Conservation (phyloP, 192 early-diverging fungal species). For the Entophlyctis helioformis region DNA sequence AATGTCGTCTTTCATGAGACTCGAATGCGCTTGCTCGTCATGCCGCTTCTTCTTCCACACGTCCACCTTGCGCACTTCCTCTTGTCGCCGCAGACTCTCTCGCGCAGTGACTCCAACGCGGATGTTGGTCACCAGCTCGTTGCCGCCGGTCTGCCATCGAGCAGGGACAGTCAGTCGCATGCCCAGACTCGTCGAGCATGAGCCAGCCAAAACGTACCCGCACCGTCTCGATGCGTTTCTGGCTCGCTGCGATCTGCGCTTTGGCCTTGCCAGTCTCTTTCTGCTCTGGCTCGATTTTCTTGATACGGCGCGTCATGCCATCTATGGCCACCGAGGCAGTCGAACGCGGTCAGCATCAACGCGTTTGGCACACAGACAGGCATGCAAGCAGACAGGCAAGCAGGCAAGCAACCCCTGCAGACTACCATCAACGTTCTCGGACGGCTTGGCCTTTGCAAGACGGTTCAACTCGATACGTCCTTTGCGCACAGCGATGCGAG, state of each 20-base stretch:
- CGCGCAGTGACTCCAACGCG: slow-evolving; percentile 30
- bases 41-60: slow-evolving; percentile 22
- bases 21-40: slow-evolving; percentile 18
- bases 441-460: slow-evolving; percentile 23
- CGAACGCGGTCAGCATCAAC: background rate
- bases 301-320: slow-evolving; percentile 7
- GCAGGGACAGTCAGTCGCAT: background rate
- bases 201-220: background rate
- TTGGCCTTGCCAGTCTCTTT: slow-evolving; percentile 27
- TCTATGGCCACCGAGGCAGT: background rate
- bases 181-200: background rate
- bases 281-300: slow-evolving; percentile 27
- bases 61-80: slow-evolving; percentile 28
- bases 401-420: background rate
- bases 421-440: slow-evolving; percentile 29
- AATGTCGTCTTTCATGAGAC: slow-evolving; percentile 17
- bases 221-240: slow-evolving; percentile 10
- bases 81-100: slow-evolving; percentile 27
- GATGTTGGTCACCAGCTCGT: slow-evolving; percentile 31
- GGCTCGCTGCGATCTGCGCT: slow-evolving; percentile 14
- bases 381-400: background rate
- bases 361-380: background rate
- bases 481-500: slow-evolving; percentile 31
- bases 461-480: slow-evolving; percentile 26
- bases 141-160: slow-evolving; percentile 14